These are phyloP conservation scores for Euphorbia corollata DNA, from an alignment of 441 rosid genomes.

Conservation along the genomic window DNA sequence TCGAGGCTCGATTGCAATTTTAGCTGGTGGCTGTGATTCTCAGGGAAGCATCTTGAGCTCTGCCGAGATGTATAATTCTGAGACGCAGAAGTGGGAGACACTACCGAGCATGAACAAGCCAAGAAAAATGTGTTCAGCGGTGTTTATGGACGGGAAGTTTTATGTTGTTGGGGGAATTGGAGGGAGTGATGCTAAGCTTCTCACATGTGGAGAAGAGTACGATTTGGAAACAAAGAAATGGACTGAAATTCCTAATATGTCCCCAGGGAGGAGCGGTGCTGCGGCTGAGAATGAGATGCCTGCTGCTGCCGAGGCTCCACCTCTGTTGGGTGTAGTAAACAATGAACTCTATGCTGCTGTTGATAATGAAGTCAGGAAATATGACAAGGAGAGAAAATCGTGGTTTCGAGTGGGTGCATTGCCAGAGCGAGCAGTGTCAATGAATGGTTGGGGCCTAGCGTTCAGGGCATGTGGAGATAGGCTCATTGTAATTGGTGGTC, in stretches of 20 bases:
- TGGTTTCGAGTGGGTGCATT: conserved; percentile 67
- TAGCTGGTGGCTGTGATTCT: conserved; percentile 91
- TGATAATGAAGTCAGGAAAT: conserved; percentile 69
- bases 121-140: conserved; percentile 88
- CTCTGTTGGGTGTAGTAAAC: conserved; percentile 80
- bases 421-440: conserved; percentile 86
- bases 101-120: conserved; percentile 75
- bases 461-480: conserved; percentile 88
- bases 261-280: conserved; percentile 50
- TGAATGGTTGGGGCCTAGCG: conserved; percentile 97
- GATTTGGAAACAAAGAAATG: conserved; percentile 62
- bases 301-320: conserved; percentile 76
- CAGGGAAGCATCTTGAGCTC: conserved; percentile 53
- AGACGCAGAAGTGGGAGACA: conserved; percentile 53
- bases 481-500: conserved; percentile 86
- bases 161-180: conserved; percentile 85
- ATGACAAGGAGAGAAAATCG: conserved; percentile 44
- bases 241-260: conserved; percentile 76
- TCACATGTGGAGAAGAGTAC: conserved; percentile 80
- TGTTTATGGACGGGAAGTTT: conserved; percentile 81
- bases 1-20: conserved; percentile 71
- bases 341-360: conserved; percentile 78
- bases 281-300: conserved; percentile 48
- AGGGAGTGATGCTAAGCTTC: conserved; percentile 43
- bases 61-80: conserved; percentile 85